Conservation (phyloP, 2,329 filamentous ascomycete genomes). For the Penicillium sp. region DNA sequence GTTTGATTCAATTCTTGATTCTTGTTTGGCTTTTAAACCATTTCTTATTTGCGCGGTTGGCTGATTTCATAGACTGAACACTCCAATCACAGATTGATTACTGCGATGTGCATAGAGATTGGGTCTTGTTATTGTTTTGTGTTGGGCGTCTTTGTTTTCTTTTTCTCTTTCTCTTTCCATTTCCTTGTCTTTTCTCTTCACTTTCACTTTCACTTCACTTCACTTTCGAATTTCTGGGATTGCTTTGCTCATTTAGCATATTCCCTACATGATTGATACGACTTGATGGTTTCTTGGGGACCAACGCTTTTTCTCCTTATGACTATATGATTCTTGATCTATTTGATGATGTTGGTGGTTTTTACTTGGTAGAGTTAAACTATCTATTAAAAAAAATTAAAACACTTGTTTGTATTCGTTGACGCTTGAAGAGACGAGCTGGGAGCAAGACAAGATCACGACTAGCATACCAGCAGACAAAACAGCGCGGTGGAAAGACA, state of each 20-base stretch:
- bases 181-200: not conserved
- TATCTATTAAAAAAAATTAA: constrained; percentile 3
- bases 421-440: not conserved
- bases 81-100: constrained; percentile 10
- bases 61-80: constrained; percentile 23
- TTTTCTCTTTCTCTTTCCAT: not conserved
- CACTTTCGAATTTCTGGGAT: not conserved
- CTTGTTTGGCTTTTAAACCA: constrained; percentile 11
- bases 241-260: constrained; percentile 8
- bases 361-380: not conserved
- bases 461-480: not conserved
- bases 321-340: constrained; percentile 11
- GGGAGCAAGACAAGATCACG: not conserved
- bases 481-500: not conserved
- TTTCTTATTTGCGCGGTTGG: constrained; percentile 8
- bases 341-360: constrained; percentile 1
- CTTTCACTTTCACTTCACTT: not conserved
- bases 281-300: constrained; percentile 14
- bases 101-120: constrained; percentile 23
- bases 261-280: constrained; percentile 18
- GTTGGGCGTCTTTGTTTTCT: not conserved
- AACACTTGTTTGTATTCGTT: not conserved
- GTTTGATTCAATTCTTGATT: constrained; percentile 1
- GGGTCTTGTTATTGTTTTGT: constrained; percentile 1
- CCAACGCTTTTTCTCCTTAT: not conserved